A percentile compares a stretch with the other conserved stretches of the same genome.
phyloP scores from a whole-genome alignment of 306 rosid genomes.

The Cicer arietinum region DNA sequence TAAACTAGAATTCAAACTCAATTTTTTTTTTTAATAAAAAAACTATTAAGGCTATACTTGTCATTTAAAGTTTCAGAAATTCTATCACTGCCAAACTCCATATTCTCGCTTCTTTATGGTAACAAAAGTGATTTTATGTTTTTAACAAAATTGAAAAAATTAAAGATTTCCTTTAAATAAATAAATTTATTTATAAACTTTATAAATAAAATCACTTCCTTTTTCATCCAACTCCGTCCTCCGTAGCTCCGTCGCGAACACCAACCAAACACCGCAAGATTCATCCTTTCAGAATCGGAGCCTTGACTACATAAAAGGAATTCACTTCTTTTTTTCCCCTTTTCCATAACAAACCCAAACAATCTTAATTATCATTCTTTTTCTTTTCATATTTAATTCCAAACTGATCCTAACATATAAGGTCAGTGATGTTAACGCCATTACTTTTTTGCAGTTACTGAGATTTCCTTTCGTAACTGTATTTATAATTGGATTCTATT shows the following conservation, averaged over 20 bases:
- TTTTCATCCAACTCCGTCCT: slow-evolving; percentile 18
- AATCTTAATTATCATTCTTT: neutral
- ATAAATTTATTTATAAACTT: neutral
- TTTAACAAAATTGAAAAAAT: neutral
- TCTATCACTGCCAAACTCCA: too few relatives aligned
- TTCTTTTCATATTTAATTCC: slow-evolving; percentile 2
- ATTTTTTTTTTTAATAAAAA: too few relatives aligned
- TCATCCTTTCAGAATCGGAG: neutral
- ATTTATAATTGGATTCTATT: slow-evolving; percentile 37
- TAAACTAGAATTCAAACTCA: too few relatives aligned
- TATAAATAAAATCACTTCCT: slow-evolving; percentile 2
- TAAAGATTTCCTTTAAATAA: slow-evolving; percentile 8
- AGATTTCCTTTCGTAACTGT: slow-evolving; percentile 28
- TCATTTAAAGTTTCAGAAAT: too few relatives aligned
- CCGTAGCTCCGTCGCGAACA: slow-evolving; percentile 39
- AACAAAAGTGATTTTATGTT: neutral
- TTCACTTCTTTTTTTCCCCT: neutral
- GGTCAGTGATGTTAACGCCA: slow-evolving; percentile 26
- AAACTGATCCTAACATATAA: neutral
- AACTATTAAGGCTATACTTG: too few relatives aligned
- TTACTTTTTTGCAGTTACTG: slow-evolving; percentile 30
- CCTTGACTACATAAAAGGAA: neutral
- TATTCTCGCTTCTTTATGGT: too few relatives aligned
- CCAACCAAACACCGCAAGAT: slow-evolving; percentile 11
- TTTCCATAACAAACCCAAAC: neutral